These are phyloP conservation scores for Cercospora sp. DNA, from an alignment of 2,329 filamentous ascomycete species.

Conservation along the genomic window DNA sequence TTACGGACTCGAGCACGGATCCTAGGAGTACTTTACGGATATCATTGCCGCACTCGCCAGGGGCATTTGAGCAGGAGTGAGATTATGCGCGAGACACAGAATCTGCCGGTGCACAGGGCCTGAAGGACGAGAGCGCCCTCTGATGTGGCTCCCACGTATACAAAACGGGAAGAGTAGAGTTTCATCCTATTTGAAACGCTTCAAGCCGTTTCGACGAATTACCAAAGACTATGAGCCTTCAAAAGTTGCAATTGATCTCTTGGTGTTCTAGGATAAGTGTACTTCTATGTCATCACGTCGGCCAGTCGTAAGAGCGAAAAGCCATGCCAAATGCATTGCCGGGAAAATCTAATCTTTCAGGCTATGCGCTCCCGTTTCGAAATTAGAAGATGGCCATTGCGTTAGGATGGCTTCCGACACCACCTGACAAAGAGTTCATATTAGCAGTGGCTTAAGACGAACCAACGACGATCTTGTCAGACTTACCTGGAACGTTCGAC, in stretches of 20 bases:
- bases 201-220: not conserved
- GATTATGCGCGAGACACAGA: not conserved
- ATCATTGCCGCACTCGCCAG: not conserved
- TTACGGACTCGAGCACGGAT: not conserved
- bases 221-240: not conserved
- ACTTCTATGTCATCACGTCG: not conserved
- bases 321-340: not conserved
- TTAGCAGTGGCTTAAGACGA: not conserved
- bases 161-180: not conserved
- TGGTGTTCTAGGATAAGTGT: not conserved
- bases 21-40: not conserved
- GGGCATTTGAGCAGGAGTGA: not conserved
- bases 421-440: constrained; percentile 26
- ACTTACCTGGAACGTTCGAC: constrained; percentile 12
- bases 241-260: not conserved
- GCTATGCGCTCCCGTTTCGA: not conserved
- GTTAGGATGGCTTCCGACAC: constrained; percentile 40
- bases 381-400: constrained; percentile 40
- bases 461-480: not conserved
- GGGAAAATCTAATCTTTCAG: not conserved
- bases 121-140: not conserved
- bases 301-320: not conserved
- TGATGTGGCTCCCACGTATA: not conserved
- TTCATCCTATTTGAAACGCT: not conserved
- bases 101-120: not conserved